These are phyloP conservation scores for Aurantiochytrium sp. DNA, from an alignment of 108 stramenopile species.

Conservation along the genomic window DNA sequence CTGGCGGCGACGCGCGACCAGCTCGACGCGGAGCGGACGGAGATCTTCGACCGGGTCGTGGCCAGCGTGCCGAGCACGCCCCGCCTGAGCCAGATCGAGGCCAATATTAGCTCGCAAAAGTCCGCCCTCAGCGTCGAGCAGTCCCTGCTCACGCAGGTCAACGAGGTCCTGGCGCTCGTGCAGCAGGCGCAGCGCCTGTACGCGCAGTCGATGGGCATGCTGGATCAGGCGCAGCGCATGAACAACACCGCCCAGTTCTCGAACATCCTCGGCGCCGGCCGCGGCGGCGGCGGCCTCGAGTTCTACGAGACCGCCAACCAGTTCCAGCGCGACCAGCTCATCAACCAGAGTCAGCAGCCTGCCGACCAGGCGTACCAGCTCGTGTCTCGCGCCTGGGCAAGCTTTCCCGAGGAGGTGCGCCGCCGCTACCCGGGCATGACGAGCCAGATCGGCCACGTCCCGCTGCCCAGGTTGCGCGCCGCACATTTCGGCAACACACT, in stretches of 20 bases:
- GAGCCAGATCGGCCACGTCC: background rate
- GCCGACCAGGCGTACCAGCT: constrained; percentile 6
- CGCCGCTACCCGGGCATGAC: background rate
- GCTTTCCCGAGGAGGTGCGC: background rate
- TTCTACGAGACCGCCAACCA: background rate
- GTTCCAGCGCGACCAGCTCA: constrained; percentile 2
- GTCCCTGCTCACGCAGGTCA: background rate
- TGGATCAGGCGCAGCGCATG: background rate
- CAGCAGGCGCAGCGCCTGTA: background rate
- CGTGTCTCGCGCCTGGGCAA: background rate
- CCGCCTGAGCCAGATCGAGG: background rate
- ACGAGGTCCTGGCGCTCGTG: background rate
- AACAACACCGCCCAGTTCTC: background rate
- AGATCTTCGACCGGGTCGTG: background rate
- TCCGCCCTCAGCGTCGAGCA: background rate
- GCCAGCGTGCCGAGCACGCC: background rate
- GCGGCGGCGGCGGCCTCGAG: background rate
- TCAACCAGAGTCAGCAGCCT: background rate
- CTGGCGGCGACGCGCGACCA: background rate
- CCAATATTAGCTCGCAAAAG: background rate
- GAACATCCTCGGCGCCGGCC: background rate
- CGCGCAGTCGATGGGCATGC: constrained; percentile 9
- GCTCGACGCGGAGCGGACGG: background rate
- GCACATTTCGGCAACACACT: background rate
- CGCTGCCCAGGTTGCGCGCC: background rate